Evolutionary conservation across 805 yeast species (phyloP).

Genomic region (Sungouiozyma ichnusensis): DNA sequence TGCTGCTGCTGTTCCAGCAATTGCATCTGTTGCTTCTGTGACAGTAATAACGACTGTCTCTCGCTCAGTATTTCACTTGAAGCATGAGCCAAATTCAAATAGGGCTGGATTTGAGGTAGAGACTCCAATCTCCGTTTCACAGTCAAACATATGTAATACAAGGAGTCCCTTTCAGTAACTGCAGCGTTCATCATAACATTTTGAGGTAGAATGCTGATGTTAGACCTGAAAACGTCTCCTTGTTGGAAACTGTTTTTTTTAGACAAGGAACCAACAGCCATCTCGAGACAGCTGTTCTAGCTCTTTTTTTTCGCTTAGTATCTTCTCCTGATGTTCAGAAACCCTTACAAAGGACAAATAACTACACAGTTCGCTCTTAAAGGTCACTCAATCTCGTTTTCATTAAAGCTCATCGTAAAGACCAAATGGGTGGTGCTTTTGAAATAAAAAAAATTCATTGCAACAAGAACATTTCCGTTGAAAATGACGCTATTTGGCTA

Average conservation of each 20-base stretch:
- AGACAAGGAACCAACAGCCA: slow-evolving; percentile 3
- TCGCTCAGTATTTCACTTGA: slow-evolving; percentile 62
- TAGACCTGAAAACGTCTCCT: slow-evolving; percentile 4
- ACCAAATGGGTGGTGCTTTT: not conserved
- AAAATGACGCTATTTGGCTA: not conserved
- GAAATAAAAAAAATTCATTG: not conserved
- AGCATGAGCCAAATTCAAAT: slow-evolving; percentile 49
- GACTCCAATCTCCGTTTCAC: slow-evolving; percentile 45
- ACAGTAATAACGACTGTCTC: slow-evolving; percentile 50
- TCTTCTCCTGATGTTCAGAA: too few species aligned
- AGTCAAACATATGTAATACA: slow-evolving; percentile 54
- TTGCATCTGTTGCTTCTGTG: slow-evolving; percentile 32
- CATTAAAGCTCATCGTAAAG: not conserved
- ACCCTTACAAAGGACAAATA: too few species aligned
- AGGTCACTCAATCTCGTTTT: too few species aligned
- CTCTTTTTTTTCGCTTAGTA: too few species aligned
- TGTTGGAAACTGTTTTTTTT: slow-evolving; percentile 1
- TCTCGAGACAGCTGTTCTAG: not conserved
- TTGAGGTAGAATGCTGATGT: slow-evolving; percentile 11
- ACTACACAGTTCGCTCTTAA: too few species aligned
- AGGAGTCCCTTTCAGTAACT: slow-evolving; percentile 54
- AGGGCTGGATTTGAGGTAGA: slow-evolving; percentile 61
- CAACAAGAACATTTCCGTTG: not conserved
- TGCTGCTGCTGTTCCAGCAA: slow-evolving; percentile 14
- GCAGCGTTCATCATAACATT: slow-evolving; percentile 48